Base-by-base conservation (phyloP, 345 rosid genomes). In the thale cress (Arabidopsis thaliana) region DNA sequence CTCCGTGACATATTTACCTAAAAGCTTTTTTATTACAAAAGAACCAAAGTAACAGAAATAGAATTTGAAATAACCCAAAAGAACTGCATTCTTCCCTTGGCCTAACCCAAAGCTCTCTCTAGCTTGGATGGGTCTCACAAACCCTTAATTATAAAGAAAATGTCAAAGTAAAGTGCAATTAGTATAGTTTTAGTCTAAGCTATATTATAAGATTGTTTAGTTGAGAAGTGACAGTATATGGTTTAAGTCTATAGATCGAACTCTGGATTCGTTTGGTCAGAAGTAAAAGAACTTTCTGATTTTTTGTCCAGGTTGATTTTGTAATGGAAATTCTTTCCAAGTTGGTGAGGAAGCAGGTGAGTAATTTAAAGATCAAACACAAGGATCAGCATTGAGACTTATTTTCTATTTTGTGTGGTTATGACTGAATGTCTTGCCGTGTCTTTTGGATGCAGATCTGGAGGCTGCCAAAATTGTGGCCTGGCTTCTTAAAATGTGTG, bases 391-490 rank as follows among this genome's bases (percentile, higher is more conserved):
- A 37, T 40, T 46, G 59, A 30, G 67, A 64, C 14, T 41, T 56
- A 14, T 49, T 38, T 38, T 48, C 40, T 2, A 28, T 48, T 11
- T 52, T 14, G 5, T 49, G 30, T 64, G 66, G 22, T 73, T 59
- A 52, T 23, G 51, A 59, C 32, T 28, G n/a, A 36, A 66, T 72
- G 42, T 55, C 48, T 13, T 64, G 4, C 13, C 44, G 9, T 59
- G 20, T 70, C 40, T 57, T 51, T 65, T 68, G 59, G 58, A 45
- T 74, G 69, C 83, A 92, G 99, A 82, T 92, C 40, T 95, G 99
- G 99, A 95, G 88, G 82, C 86, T 92, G 86, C 99, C 99, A 37
- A 95, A 95, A 83, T 69, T 95, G 76, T 95, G 97, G 96, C 97
- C 90, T 74, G 97, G 99, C 68, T 95, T 95, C 82, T 78, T 92